Evolutionary conservation across 2,329 filamentous ascomycete species (phyloP).

Genomic region (Lachnellula cervina): DNA sequence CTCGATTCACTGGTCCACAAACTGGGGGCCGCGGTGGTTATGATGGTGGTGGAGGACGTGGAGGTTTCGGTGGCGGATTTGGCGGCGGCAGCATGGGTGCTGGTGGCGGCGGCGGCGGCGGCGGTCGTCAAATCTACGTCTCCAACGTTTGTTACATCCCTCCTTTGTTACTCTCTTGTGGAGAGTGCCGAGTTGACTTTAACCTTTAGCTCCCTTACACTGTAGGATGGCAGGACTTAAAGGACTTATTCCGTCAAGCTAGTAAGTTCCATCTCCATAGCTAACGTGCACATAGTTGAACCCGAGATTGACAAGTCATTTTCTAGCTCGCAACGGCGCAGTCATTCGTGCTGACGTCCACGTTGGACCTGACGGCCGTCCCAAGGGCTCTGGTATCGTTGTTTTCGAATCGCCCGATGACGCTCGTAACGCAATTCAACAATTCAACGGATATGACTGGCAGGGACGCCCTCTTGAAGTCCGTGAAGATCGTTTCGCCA

Average conservation of each 20-base stretch:
- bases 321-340: conserved; percentile 58
- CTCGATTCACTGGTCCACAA: conserved; percentile 81
- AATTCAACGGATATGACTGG: conserved; percentile 99
- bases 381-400: conserved; percentile 95
- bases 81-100: conserved; percentile 41
- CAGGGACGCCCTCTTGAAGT: conserved; percentile 91
- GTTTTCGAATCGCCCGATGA: conserved; percentile 94
- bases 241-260: conserved; percentile 97
- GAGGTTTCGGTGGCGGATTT: conserved; percentile 47
- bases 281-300: conserved; percentile 22
- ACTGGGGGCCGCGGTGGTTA: conserved; percentile 59
- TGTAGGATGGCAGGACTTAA: conserved; percentile 97
- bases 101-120: conserved; percentile 56
- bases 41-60: conserved; percentile 41
- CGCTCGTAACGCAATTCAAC: conserved; percentile 89
- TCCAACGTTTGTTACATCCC: conserved; percentile 79
- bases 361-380: conserved; percentile 81
- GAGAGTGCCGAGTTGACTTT: conserved; percentile 34
- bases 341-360: conserved; percentile 97
- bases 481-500: conserved; percentile 90
- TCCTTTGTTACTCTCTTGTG: conserved; percentile 26
- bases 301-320: conserved; percentile 20
- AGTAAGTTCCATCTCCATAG: conserved; percentile 55
- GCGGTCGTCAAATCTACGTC: conserved; percentile 89
- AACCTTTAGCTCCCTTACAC: conserved; percentile 80